phyloP scores from a whole-genome alignment of 306 rosid genomes.

The Fragaria vesca region DNA sequence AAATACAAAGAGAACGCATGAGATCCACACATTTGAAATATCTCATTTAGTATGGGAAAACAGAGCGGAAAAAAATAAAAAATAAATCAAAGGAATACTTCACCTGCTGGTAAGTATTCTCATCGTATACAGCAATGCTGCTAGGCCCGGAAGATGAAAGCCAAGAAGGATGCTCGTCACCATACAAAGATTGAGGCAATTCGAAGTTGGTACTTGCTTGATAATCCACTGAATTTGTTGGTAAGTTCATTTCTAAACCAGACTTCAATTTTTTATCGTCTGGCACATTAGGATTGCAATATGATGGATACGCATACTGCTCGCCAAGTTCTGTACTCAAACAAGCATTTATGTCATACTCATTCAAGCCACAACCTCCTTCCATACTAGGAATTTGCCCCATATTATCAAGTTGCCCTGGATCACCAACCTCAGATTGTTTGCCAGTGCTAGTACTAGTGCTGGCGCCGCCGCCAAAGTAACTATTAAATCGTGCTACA shows the following conservation, averaged over 20 bases:
- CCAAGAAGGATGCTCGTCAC: conserved; percentile 56
- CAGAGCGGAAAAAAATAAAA: background rate
- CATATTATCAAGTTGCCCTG: conserved; percentile 44
- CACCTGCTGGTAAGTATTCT: conserved; percentile 53
- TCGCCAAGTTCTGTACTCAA: conserved; percentile 44
- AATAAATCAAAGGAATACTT: conserved; percentile 9
- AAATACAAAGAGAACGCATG: background rate
- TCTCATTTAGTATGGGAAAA: background rate
- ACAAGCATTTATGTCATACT: conserved; percentile 46
- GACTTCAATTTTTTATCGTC: conserved; percentile 39
- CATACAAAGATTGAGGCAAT: conserved; percentile 49
- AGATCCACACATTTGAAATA: background rate
- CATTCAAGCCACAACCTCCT: conserved; percentile 45
- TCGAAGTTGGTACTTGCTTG: conserved; percentile 49
- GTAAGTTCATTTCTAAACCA: conserved; percentile 31
- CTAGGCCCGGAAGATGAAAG: conserved; percentile 48
- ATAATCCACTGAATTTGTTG: conserved; percentile 43
- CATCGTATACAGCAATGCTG: conserved; percentile 56
- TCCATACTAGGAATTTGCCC: conserved; percentile 30
- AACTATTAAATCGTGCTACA: conserved; percentile 48
- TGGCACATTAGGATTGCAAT: conserved; percentile 20
- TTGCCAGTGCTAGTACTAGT: conserved; percentile 24
- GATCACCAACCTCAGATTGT: conserved; percentile 45
- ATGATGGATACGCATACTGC: conserved; percentile 42
- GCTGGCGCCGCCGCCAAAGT: conserved; percentile 27